phyloP scores from a whole-genome alignment of 352 stramenopile genomes.

The Globisporangium parvum region DNA sequence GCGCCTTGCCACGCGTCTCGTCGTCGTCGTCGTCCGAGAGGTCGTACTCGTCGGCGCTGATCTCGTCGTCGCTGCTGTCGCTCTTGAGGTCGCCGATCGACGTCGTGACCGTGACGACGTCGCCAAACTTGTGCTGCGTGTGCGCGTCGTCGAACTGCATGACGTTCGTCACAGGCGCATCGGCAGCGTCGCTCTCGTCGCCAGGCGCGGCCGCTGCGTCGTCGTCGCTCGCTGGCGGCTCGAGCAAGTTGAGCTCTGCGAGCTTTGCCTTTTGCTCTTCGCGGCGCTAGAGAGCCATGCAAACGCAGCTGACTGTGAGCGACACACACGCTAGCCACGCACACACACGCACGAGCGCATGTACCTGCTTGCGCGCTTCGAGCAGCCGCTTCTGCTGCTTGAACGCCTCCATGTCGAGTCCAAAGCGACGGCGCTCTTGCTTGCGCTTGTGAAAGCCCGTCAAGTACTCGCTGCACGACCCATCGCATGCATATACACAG shows the following conservation, averaged over 20 bases:
- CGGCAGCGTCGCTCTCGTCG: constrained; percentile 21
- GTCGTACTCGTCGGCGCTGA: constrained; percentile 57
- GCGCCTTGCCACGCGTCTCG: constrained; percentile 4
- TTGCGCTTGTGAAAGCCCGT: constrained; percentile 87
- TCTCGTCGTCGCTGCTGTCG: constrained; percentile 61
- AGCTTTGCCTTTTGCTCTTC: constrained; percentile 78
- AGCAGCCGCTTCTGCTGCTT: constrained; percentile 84
- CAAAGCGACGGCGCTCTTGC: constrained; percentile 79
- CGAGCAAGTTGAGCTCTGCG: constrained; percentile 44
- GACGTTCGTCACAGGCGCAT: constrained; percentile 48
- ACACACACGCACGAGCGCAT: neutral
- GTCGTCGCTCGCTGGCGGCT: constrained; percentile 16
- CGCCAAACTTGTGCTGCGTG: constrained; percentile 81
- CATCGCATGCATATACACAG: neutral
- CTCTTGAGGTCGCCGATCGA: constrained; percentile 72
- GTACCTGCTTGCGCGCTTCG: constrained; percentile 73
- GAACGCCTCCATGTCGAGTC: constrained; percentile 85
- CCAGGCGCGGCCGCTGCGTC: constrained; percentile 25
- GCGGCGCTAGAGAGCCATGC: constrained; percentile 24
- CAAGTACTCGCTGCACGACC: constrained; percentile 56
- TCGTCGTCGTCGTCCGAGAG: constrained; percentile 45
- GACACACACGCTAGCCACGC: neutral
- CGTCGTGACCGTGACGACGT: constrained; percentile 84
- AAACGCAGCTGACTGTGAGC: neutral
- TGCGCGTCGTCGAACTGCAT: constrained; percentile 77